phyloP scores from a whole-genome alignment of 257 asterid species.

The Perilla frutescens region DNA sequence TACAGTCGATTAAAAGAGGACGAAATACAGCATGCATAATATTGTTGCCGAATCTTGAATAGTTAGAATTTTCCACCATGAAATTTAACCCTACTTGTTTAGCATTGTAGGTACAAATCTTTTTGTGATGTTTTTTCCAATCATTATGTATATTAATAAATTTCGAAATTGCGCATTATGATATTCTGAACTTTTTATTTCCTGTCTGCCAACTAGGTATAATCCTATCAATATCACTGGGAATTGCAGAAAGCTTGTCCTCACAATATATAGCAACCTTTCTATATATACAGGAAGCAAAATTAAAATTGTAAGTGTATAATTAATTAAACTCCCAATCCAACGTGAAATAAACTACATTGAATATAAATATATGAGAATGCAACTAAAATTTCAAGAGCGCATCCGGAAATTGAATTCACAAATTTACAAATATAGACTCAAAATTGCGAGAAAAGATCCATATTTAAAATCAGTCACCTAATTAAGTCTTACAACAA shows the following conservation, averaged over 20 bases:
- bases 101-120: constrained; percentile 42
- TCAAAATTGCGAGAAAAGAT: too few species aligned
- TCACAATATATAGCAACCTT: constrained; percentile 1
- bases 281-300: background rate
- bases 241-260: constrained; percentile 3
- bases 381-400: too few species aligned
- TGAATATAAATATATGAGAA: too few species aligned
- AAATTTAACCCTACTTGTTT: constrained; percentile 38
- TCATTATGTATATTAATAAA: constrained; percentile 14
- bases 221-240: constrained; percentile 29
- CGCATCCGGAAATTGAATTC: too few species aligned
- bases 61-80: background rate
- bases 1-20: too few species aligned
- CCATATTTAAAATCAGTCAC: too few species aligned
- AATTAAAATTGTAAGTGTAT: too few species aligned
- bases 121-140: constrained; percentile 35
- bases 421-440: too few species aligned
- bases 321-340: too few species aligned
- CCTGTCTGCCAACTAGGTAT: constrained; percentile 40
- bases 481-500: too few species aligned
- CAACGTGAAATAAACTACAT: too few species aligned
- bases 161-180: background rate
- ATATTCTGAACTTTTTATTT: constrained; percentile 22
- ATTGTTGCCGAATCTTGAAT: background rate
- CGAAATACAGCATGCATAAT: too few species aligned